phyloP scores from a whole-genome alignment of 352 stramenopile genomes.

The Phytophthora fragariaefolia region DNA sequence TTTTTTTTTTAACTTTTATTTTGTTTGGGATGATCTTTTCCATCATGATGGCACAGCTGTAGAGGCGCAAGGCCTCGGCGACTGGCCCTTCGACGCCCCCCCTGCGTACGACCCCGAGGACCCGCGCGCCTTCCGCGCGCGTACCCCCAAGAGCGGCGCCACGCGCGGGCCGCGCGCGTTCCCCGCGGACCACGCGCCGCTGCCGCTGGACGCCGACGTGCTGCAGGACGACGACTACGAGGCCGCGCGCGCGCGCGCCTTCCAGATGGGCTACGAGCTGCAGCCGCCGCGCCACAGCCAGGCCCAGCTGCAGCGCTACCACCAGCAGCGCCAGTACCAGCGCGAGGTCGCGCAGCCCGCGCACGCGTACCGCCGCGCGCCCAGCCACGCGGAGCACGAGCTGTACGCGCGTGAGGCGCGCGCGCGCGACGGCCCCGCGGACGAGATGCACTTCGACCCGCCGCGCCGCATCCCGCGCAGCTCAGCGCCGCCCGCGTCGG shows the following conservation, averaged over 20 bases:
- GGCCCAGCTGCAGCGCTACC: conserved; percentile 44
- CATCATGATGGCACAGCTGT: conserved; percentile 20
- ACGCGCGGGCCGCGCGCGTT: neutral
- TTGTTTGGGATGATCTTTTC: neutral
- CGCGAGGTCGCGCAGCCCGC: conserved; percentile 27
- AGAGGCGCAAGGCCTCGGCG: conserved; percentile 29
- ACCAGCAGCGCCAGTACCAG: conserved; percentile 48
- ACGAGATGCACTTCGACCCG: conserved; percentile 21
- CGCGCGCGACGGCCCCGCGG: conserved; percentile 8
- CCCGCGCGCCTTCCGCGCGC: conserved; percentile 4
- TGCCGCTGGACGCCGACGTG: conserved; percentile 13
- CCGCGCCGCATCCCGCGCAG: conserved; percentile 50
- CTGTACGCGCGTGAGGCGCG: conserved; percentile 30
- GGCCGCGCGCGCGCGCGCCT: conserved; percentile 13
- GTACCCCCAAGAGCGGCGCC: conserved; percentile 2
- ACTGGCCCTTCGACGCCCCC: conserved; percentile 33
- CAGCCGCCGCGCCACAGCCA: conserved; percentile 44
- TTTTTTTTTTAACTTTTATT: neutral
- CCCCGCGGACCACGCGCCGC: neutral
- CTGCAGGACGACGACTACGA: conserved; percentile 30
- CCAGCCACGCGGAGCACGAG: conserved; percentile 20
- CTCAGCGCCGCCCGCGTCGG: conserved; percentile 19
- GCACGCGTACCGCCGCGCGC: conserved; percentile 32
- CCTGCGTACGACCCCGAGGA: conserved; percentile 1
- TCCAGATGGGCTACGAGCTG: conserved; percentile 38